Evolutionary conservation across 2,329 filamentous ascomycete genomes (phyloP), one percentile per base, ranked within the genome.

Genomic region (Eutypa lata): DNA sequence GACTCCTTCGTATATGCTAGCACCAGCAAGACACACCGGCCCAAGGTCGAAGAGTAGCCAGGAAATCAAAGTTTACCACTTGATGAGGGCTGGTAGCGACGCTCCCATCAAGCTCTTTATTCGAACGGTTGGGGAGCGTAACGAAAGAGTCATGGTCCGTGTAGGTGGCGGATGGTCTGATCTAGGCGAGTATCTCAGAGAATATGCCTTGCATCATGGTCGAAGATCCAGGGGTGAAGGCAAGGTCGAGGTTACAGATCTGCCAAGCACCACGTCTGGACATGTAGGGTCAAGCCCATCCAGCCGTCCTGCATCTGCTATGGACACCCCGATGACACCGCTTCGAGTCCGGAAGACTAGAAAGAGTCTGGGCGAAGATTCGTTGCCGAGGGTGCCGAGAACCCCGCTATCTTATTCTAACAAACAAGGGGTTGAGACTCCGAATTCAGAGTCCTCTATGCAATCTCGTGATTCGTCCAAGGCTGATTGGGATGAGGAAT

Each of bases 151-250:
- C 56, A 97, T 99, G 94, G 94, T 99, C 7, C 89, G 94, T 35
- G 93, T 99, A 13, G 94, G 94, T 13, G 94, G 94, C 54, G 94
- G 94, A n/a, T 99, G 94, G 94, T 91, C 92, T 14, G 94, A 99
- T 70, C 77, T 99, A 19, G 93, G 89, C 37, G 94, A 97, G 70
- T 99, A 97, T 66, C 79, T 99, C 42, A 88, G 91, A 61, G 91
- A 96, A 69, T 99, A 97, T 64, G 92, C 91, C 7, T 85, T 86
- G 54, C 94, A 99, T 67, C 94, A 99, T 68, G 89, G 90, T 43
- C 86, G 90, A n/a, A 85, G 83, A 42, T 81, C 81, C 49, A 69
- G 73, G 54, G 71, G 71, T 50, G 76, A 78, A 47, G 73, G 78
- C 52, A 82, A 79, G 64, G 77, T 87, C 8, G 83, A 87, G 62